These are phyloP conservation scores for Dipteronia dyeriana DNA, from an alignment of 345 rosid species.

Conservation along the genomic window DNA sequence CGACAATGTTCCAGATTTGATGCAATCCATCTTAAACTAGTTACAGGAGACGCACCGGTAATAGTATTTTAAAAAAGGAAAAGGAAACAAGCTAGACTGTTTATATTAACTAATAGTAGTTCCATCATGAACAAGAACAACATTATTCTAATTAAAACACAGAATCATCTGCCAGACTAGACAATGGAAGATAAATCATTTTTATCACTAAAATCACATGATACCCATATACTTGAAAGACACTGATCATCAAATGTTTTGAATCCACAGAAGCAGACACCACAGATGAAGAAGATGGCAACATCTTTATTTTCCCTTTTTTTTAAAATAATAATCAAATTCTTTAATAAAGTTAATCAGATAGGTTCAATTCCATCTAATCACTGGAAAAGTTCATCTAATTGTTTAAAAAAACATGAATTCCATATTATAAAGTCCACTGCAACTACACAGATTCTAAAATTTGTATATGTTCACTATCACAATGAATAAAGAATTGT, in stretches of 20 bases:
- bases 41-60: too few species aligned
- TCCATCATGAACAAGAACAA: too few species aligned
- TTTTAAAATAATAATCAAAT: too few species aligned
- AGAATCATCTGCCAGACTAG: neutral
- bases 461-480: neutral
- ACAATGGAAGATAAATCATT: neutral
- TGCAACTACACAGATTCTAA: neutral
- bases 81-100: too few species aligned
- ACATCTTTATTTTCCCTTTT: too few species aligned
- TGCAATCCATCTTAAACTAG: too few species aligned
- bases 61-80: too few species aligned
- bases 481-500: constrained; percentile 19
- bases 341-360: neutral
- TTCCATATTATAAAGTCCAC: neutral
- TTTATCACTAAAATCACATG: constrained; percentile 2
- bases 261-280: neutral
- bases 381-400: neutral
- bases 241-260: too few species aligned
- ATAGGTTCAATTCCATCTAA: neutral
- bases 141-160: neutral
- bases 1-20: too few species aligned
- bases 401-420: neutral
- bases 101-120: too few species aligned
- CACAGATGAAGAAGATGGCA: too few species aligned
- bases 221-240: neutral